Percentiles rank a stretch among this genome's conserved stretches.
Evolutionary conservation across 495 filamentous ascomycete genomes (phyloP).

Genomic region (Penicillium cinerascens): DNA sequence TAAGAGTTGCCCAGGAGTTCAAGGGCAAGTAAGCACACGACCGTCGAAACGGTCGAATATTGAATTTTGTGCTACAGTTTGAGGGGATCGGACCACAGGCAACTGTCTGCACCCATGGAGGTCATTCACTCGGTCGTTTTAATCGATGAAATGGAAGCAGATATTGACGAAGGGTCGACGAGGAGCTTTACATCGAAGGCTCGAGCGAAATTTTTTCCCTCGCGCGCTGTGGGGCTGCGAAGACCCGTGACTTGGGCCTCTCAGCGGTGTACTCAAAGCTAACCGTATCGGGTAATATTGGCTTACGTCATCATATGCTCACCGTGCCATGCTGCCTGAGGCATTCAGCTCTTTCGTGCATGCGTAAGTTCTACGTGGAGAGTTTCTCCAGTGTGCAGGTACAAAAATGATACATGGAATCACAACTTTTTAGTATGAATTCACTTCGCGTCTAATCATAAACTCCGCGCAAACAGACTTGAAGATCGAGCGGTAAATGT

Average conservation of each 20-base stretch:
- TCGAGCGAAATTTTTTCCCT: slow-evolving; percentile 24
- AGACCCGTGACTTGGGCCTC: slow-evolving; percentile 18
- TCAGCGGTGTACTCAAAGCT: slow-evolving; percentile 16
- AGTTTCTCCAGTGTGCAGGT: background rate
- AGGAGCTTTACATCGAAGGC: slow-evolving; percentile 3
- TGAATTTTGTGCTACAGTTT: slow-evolving; percentile 18
- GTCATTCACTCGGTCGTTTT: slow-evolving; percentile 9
- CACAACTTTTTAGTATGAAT: background rate
- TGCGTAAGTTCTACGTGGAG: background rate
- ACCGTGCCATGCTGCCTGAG: slow-evolving; percentile 5
- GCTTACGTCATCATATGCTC: slow-evolving; percentile 18
- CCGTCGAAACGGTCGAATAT: slow-evolving; percentile 9
- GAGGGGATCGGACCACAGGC: slow-evolving; percentile 3
- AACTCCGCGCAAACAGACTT: background rate
- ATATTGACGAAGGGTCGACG: slow-evolving; percentile 12
- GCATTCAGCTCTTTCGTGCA: no score
- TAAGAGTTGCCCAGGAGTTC: slow-evolving; percentile 1
- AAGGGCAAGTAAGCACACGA: slow-evolving; percentile 27
- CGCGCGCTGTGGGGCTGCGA: slow-evolving; percentile 18
- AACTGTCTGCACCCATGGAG: slow-evolving; percentile 22
- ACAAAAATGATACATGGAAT: background rate
- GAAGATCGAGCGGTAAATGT: background rate
- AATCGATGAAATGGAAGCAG: slow-evolving; percentile 17
- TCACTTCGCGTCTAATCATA: background rate
- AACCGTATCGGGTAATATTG: slow-evolving; percentile 14